A percentile compares a stretch with the other conserved stretches of the same genome.
Conservation (phyloP, 1,284 basidiomycete species). For the Mycosarcoma mackinlayi region DNA sequence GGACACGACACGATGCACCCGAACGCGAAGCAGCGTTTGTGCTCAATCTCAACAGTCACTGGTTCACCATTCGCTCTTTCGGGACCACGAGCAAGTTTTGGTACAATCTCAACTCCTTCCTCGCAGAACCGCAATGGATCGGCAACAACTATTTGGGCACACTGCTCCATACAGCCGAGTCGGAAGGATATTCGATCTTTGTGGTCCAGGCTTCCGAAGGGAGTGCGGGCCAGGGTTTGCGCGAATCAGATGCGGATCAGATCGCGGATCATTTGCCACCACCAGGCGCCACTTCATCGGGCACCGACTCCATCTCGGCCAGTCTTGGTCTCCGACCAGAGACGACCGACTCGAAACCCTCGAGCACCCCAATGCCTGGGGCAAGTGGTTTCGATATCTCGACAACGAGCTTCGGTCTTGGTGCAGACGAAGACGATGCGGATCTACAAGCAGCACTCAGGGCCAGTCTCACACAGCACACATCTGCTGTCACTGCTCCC, state of each 20-base stretch:
- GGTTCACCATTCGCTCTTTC: conserved; percentile 64
- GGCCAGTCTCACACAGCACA: conserved; percentile 47
- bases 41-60: conserved; percentile 64
- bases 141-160: conserved; percentile 62
- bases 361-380: conserved; percentile 2
- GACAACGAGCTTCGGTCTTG: conserved; percentile 13
- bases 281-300: conserved; percentile 19
- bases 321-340: conserved; percentile 34
- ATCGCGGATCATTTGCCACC: conserved; percentile 53
- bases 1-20: conserved; percentile 38
- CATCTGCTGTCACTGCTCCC: conserved; percentile 1
- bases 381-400: background rate
- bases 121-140: conserved; percentile 58
- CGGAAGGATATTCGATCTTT: conserved; percentile 65
- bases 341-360: background rate
- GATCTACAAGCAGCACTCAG: conserved; percentile 62
- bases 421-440: conserved; percentile 34
- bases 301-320: conserved; percentile 2
- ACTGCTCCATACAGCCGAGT: conserved; percentile 59
- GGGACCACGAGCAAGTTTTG: conserved; percentile 49
- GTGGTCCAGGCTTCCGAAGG: conserved; percentile 48
- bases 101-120: conserved; percentile 67
- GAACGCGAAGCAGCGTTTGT: conserved; percentile 64
- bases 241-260: conserved; percentile 52
- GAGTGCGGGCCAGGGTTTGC: conserved; percentile 27